phyloP scores from a whole-genome alignment of 805 yeast species.

The Suhomyces kilbournensis region DNA sequence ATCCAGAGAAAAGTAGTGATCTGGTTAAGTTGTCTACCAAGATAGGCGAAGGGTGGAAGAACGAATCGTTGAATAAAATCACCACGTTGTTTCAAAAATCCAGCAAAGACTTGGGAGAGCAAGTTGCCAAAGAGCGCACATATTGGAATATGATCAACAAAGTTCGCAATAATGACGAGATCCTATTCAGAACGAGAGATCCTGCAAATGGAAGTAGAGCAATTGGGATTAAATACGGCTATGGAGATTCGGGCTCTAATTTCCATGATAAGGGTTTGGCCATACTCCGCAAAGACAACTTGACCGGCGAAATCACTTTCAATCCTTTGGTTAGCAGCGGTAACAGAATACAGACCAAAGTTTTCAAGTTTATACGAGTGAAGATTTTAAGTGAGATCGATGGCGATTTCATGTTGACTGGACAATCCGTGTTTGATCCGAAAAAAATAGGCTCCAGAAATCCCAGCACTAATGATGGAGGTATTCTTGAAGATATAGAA shows the following conservation, averaged over 20 bases:
- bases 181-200: conserved; percentile 63
- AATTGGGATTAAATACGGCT: conserved; percentile 86
- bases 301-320: conserved; percentile 32
- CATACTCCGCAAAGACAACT: conserved; percentile 49
- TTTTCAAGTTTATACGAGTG: conserved; percentile 54
- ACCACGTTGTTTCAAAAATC: conserved; percentile 50
- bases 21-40: conserved; percentile 27
- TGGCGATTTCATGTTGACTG: conserved; percentile 53
- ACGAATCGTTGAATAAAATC: conserved; percentile 61
- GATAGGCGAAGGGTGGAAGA: conserved; percentile 81
- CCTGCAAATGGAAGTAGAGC: conserved; percentile 46
- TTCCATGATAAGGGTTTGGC: conserved; percentile 78
- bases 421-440: conserved; percentile 46
- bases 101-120: conserved; percentile 48
- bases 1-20: conserved; percentile 15
- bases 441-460: conserved; percentile 5
- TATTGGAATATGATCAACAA: conserved; percentile 63
- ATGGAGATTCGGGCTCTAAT: conserved; percentile 83
- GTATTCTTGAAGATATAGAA: conserved; percentile 42
- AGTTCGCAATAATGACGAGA: conserved; percentile 50
- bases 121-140: conserved; percentile 56
- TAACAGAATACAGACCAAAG: conserved; percentile 33
- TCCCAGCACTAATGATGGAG: not conserved
- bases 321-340: conserved; percentile 26
- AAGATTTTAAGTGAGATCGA: conserved; percentile 55